Evolutionary conservation across 148 eudicot species (phyloP).

Genomic region (Silene latifolia): DNA sequence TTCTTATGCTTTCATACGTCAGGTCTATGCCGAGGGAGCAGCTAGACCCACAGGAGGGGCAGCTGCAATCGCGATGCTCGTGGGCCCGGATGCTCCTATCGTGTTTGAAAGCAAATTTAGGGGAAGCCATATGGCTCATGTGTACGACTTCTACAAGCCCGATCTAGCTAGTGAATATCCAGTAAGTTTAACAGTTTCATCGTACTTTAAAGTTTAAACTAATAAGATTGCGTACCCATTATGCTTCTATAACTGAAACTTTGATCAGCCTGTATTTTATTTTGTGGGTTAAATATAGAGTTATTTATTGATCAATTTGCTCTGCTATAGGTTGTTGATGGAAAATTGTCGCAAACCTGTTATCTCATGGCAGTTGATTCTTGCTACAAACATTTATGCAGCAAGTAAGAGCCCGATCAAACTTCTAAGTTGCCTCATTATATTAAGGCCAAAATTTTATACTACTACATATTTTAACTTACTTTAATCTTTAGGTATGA

Average conservation of each 20-base stretch:
- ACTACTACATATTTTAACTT: background rate
- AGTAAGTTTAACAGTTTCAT: conserved; percentile 38
- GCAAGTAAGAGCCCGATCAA: conserved; percentile 47
- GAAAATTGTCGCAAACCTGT: conserved; percentile 98
- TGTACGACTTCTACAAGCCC: conserved; percentile 96
- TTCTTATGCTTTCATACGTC: conserved; percentile 19
- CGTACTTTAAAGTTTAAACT: too few relatives aligned
- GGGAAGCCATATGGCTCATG: conserved; percentile 96
- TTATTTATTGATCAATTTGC: conserved; percentile 10
- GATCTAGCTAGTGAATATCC: conserved; percentile 99
- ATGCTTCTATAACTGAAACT: background rate
- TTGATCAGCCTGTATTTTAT: background rate
- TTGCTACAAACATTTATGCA: conserved; percentile 70
- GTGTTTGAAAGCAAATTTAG: conserved; percentile 91
- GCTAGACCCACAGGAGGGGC: conserved; percentile 99
- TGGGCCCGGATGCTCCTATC: conserved; percentile 95
- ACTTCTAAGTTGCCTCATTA: background rate
- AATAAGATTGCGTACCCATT: background rate
- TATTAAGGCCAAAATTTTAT: background rate
- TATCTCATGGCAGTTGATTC: conserved; percentile 95
- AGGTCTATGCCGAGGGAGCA: conserved; percentile 99
- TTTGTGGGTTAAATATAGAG: background rate
- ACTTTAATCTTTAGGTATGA: conserved; percentile 52
- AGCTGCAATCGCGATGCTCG: conserved; percentile 91
- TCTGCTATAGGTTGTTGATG: conserved; percentile 80